phyloP scores from a whole-genome alignment of 73 alveolate species.

The Paramecium pentaurelia region DNA sequence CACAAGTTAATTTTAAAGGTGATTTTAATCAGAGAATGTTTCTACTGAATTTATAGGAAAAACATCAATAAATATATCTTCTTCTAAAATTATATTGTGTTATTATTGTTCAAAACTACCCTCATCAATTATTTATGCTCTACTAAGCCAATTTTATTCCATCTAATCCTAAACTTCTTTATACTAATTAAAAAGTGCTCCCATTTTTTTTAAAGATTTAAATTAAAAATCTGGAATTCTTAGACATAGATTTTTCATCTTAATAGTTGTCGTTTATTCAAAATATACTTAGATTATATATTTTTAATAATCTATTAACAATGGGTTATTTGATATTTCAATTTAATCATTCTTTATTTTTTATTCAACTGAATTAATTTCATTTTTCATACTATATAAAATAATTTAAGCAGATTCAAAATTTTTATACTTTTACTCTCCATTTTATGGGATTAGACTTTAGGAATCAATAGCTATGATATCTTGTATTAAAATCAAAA shows the following conservation, averaged over 20 bases:
- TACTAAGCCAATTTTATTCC: background rate
- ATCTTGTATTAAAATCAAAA: background rate
- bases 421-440: background rate
- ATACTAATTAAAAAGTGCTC: background rate
- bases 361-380: background rate
- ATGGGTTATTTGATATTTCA: background rate
- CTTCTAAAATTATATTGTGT: background rate
- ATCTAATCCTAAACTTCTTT: background rate
- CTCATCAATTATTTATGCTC: background rate
- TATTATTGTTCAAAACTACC: background rate
- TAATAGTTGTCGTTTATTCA: background rate
- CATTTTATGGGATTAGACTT: background rate
- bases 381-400: background rate
- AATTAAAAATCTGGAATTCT: constrained; percentile 2
- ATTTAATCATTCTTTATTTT: background rate
- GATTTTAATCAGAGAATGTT: background rate
- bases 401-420: background rate
- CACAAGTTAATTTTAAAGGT: background rate
- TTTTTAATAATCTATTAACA: background rate
- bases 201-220: background rate
- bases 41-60: background rate
- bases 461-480: background rate
- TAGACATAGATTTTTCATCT: background rate
- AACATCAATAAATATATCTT: background rate
- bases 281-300: background rate